These are phyloP conservation scores for Cutaneotrichosporon daszewskae DNA, from an alignment of 1,284 basidiomycete genomes.

Conservation along the genomic window DNA sequence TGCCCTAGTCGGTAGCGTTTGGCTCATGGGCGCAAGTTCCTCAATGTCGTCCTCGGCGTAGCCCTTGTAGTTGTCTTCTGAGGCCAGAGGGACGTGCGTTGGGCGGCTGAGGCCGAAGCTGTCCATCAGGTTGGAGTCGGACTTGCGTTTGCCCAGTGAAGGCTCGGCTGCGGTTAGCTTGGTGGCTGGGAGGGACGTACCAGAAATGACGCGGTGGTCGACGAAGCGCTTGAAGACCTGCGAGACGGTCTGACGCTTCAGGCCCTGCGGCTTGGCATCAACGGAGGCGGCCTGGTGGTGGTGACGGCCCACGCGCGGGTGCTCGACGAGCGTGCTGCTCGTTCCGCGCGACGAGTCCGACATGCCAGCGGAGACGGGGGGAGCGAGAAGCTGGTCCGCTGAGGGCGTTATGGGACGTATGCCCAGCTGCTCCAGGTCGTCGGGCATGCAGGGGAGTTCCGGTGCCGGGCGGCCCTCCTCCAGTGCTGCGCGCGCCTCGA, in stretches of 20 bases:
- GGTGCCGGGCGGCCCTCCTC: constrained; percentile 36
- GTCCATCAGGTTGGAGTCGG: constrained; percentile 29
- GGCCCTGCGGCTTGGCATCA: not conserved
- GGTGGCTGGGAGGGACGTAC: not conserved
- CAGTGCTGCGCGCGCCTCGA: constrained; percentile 40
- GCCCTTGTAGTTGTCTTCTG: too few species aligned
- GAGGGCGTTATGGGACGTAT: constrained; percentile 14
- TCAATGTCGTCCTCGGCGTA: not conserved
- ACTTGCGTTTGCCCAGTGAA: constrained; percentile 21
- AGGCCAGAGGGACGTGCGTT: too few species aligned
- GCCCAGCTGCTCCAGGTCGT: constrained; percentile 33
- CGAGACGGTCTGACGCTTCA: constrained; percentile 24
- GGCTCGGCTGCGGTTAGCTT: constrained; percentile 7
- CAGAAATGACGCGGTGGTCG: not conserved
- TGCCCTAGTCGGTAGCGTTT: constrained; percentile 9
- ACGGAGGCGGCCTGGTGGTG: too few species aligned
- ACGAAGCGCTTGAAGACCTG: constrained; percentile 8
- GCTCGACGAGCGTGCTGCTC: not conserved
- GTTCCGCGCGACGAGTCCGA: not conserved
- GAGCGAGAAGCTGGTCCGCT: not conserved
- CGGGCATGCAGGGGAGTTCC: constrained; percentile 31
- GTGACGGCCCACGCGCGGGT: too few species aligned
- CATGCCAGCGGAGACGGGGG: not conserved
- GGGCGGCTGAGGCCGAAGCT: not conserved
- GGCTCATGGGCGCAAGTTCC: too few species aligned